These are phyloP conservation scores for Scutellaria baicalensis DNA, from an alignment of 257 asterid genomes.

Conservation along the genomic window DNA sequence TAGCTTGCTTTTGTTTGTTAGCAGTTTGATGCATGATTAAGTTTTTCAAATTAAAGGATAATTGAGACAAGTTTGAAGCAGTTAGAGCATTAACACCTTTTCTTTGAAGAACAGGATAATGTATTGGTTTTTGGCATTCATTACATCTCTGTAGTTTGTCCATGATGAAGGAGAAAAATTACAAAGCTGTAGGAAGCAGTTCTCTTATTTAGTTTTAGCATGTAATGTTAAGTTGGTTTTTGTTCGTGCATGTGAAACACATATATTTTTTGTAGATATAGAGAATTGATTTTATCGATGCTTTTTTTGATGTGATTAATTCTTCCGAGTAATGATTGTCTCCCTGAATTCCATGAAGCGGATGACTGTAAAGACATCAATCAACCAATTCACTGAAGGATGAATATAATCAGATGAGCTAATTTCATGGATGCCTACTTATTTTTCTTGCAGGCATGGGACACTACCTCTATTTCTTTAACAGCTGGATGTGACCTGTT, in stretches of 20 bases:
- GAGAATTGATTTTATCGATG: background rate
- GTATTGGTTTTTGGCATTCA: background rate
- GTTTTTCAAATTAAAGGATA: background rate
- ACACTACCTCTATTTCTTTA: constrained; percentile 88
- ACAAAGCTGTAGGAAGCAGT: background rate
- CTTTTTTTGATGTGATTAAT: background rate
- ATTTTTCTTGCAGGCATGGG: constrained; percentile 70
- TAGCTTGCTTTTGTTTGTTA: background rate
- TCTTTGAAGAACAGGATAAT: background rate
- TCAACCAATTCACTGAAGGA: background rate
- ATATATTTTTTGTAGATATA: background rate
- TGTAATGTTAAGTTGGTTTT: background rate
- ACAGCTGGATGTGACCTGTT: constrained; percentile 92
- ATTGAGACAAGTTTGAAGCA: background rate
- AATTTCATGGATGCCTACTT: background rate
- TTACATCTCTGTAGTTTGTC: background rate
- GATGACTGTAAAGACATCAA: background rate
- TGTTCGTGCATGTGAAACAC: background rate
- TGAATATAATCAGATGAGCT: background rate
- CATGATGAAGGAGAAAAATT: background rate
- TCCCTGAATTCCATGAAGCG: background rate
- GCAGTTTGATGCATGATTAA: background rate
- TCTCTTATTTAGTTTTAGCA: background rate
- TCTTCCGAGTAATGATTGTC: background rate
- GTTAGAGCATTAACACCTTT: background rate